These are phyloP conservation scores for Cucumis cinereus DNA, from an alignment of 306 rosid species.

Conservation along the genomic window DNA sequence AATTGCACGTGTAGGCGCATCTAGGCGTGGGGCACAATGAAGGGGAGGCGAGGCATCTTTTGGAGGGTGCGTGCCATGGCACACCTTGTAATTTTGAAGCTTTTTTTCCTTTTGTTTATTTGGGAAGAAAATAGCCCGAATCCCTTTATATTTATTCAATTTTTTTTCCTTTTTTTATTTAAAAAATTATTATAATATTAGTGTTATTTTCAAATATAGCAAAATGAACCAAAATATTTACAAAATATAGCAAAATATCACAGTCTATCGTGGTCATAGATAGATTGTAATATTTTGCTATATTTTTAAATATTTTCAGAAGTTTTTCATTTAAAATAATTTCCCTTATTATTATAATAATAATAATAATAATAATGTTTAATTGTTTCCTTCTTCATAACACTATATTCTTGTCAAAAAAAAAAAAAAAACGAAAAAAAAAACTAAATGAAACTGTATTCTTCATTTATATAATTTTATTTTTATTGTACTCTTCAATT, in stretches of 20 bases:
- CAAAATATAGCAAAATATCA: too few species aligned
- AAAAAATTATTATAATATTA: too few species aligned
- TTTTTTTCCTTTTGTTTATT: neutral
- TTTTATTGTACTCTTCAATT: neutral
- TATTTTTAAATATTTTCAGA: too few species aligned
- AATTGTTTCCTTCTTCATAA: neutral
- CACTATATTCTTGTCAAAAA: neutral
- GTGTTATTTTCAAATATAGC: too few species aligned
- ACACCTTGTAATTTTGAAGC: neutral
- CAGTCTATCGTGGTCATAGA: too few species aligned
- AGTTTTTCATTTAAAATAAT: too few species aligned
- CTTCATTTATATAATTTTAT: neutral
- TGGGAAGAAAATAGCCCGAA: neutral
- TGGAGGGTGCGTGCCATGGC: neutral
- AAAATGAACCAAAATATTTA: too few species aligned
- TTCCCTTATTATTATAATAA: too few species aligned
- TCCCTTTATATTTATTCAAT: neutral
- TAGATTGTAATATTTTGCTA: too few species aligned
- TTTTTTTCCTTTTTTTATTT: too few species aligned
- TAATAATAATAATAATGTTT: neutral
- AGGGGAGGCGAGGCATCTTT: neutral
- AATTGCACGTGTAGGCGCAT: neutral
- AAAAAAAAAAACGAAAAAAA: too few species aligned
- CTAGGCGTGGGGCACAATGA: neutral
- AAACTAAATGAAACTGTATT: neutral